phyloP scores from a whole-genome alignment of 2,329 filamentous ascomycete species.

The Pseudofabraea citricarpa region DNA sequence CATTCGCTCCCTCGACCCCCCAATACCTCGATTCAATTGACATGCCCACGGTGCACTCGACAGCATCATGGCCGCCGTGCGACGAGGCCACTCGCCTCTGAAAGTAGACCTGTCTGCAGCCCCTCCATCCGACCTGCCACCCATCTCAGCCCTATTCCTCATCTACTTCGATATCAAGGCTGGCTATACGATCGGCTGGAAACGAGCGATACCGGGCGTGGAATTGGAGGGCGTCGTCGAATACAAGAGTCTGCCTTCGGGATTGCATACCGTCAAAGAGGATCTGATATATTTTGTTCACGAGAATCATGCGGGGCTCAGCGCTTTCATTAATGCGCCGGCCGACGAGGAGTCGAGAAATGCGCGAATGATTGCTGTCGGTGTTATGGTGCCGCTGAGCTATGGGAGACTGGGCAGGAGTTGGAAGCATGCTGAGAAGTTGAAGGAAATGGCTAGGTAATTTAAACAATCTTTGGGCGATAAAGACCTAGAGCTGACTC shows the following conservation, averaged over 20 bases:
- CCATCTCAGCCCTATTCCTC: slow-evolving; percentile 76
- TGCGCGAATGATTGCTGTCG: slow-evolving; percentile 89
- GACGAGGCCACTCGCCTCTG: slow-evolving; percentile 27
- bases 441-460: slow-evolving; percentile 72
- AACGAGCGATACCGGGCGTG: slow-evolving; percentile 64
- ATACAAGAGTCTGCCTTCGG: slow-evolving; percentile 93
- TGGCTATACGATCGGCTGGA: slow-evolving; percentile 89
- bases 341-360: slow-evolving; percentile 76
- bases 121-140: slow-evolving; percentile 42
- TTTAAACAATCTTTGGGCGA: slow-evolving; percentile 10
- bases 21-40: too few species aligned
- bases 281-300: slow-evolving; percentile 96
- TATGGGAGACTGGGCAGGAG: slow-evolving; percentile 80
- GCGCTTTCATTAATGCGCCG: slow-evolving; percentile 82
- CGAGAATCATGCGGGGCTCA: slow-evolving; percentile 76
- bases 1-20: too few species aligned
- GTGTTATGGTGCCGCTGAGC: slow-evolving; percentile 79
- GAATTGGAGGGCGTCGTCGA: slow-evolving; percentile 83
- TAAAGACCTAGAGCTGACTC: slow-evolving; percentile 16
- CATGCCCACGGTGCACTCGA: too few species aligned
- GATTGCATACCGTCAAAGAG: slow-evolving; percentile 79
- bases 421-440: slow-evolving; percentile 77
- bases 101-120: slow-evolving; percentile 23
- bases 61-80: slow-evolving; percentile 25
- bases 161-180: slow-evolving; percentile 91